Base-by-base conservation (phyloP, 73 alveolate species). In the Halteria grandinella region DNA sequence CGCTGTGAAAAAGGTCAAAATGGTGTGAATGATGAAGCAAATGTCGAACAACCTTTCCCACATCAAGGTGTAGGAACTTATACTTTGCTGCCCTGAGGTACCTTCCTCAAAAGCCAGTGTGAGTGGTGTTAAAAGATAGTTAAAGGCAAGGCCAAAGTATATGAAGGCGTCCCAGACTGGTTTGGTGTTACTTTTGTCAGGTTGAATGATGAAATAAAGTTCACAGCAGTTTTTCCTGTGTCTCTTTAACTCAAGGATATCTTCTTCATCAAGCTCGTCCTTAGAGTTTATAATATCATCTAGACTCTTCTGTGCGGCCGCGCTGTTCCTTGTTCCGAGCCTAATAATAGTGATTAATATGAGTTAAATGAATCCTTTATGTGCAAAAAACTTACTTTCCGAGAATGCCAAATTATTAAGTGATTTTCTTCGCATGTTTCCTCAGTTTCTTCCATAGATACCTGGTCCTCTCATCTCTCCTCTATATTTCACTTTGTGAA, bases 1-100 rank as follows among this genome's bases (percentile, higher is more conserved):
- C n/a, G 87, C 82, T 15, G 86, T 74, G 60, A 83, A 59, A 52
- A 55, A 83, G 53, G 43, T 73, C 44, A 83, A 20, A 10, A 83
- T 6, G 25, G 73, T 83, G 55, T 83, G 75, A 17, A 74, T 1
- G 2, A 60, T 14, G 37, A 83, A 73, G 17, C 69, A 7, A 0
- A 83, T 43, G 49, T 83, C 92, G 20, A 70, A 52, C 0, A 62
- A 44, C 20, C 50, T 24, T 43, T 83, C 92, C 55, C 49, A 32
- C 40, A 28, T 45, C 47, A n/a, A 41, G 29, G 66, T 70, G 48
- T 70, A 27, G 20, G 54, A 15, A 0, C 55, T 62, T 0, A 25
- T 10, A 8, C 36, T 59, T 14, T 39, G 57, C 14, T 63, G 64
- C n/a, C 32, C 21, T 21, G 21, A 55, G 14, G 29, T 14, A n/a